Evolutionary conservation across 352 stramenopile genomes (phyloP).

Genomic region (Lagenidium giganteum): DNA sequence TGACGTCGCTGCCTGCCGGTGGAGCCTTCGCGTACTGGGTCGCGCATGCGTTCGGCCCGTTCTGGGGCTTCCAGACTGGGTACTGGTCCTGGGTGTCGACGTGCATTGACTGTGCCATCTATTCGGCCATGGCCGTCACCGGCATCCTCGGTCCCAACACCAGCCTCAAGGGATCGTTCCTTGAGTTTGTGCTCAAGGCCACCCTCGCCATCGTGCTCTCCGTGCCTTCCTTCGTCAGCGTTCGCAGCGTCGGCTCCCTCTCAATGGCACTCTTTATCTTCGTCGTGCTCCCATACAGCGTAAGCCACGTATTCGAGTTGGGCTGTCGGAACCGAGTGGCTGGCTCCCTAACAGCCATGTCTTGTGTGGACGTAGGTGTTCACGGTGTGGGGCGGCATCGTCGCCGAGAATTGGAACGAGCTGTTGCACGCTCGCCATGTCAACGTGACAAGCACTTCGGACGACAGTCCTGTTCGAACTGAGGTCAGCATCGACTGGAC

Average conservation of each 20-base stretch:
- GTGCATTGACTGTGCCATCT: slow-evolving; percentile 69
- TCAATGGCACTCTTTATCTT: slow-evolving; percentile 25
- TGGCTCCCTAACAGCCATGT: too few relatives aligned
- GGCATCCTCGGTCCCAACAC: slow-evolving; percentile 13
- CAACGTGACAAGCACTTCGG: slow-evolving; percentile 11
- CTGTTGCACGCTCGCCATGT: slow-evolving; percentile 22
- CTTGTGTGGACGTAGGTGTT: too few relatives aligned
- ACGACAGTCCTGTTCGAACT: too few relatives aligned
- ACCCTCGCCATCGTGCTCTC: slow-evolving; percentile 40
- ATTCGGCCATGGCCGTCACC: slow-evolving; percentile 42
- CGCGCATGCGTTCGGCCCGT: slow-evolving; percentile 52
- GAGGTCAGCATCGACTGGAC: slow-evolving; percentile 22
- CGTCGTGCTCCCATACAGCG: slow-evolving; percentile 28
- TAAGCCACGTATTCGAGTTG: too few relatives aligned
- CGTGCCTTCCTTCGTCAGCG: slow-evolving; percentile 34
- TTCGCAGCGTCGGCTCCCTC: slow-evolving; percentile 32
- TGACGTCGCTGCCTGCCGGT: slow-evolving; percentile 33
- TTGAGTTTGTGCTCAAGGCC: slow-evolving; percentile 38
- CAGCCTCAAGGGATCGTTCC: slow-evolving; percentile 18
- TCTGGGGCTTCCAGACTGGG: slow-evolving; percentile 65
- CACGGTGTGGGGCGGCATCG: slow-evolving; percentile 27
- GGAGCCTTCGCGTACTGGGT: slow-evolving; percentile 68
- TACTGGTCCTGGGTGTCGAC: slow-evolving; percentile 85
- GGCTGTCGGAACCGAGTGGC: too few relatives aligned
- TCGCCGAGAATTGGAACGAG: slow-evolving; percentile 28